Conservation (phyloP, 1,139 yeast genomes). For the Suhomyces atakaporum region DNA sequence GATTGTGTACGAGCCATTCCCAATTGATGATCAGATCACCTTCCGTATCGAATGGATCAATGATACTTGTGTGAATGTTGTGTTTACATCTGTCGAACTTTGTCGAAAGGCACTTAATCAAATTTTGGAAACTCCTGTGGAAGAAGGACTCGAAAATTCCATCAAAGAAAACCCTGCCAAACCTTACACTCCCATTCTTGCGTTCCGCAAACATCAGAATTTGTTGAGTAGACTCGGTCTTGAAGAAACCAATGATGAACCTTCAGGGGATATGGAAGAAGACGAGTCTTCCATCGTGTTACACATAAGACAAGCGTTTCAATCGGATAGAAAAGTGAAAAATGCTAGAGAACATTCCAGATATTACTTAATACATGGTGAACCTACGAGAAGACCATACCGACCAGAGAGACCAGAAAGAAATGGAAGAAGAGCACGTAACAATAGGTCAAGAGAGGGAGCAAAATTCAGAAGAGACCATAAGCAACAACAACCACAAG, state of each 20-base stretch:
- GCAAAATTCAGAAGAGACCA: no score
- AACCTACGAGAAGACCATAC: constrained; percentile 51
- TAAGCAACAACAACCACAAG: constrained; percentile 2
- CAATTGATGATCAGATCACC: constrained; percentile 30
- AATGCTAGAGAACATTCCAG: constrained; percentile 63
- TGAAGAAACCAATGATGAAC: constrained; percentile 10
- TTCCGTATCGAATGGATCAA: constrained; percentile 71
- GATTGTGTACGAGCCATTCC: constrained; percentile 25
- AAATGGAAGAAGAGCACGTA: constrained; percentile 6
- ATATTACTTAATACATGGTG: constrained; percentile 73
- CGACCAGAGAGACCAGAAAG: constrained; percentile 26
- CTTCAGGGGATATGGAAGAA: constrained; percentile 39
- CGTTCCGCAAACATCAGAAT: constrained; percentile 36
- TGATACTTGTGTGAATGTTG: constrained; percentile 59
- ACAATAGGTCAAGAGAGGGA: constrained; percentile 11
- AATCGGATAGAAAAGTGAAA: constrained; percentile 57
- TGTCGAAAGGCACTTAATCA: constrained; percentile 40
- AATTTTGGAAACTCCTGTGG: constrained; percentile 5
- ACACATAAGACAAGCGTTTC: constrained; percentile 51
- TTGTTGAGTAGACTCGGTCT: constrained; percentile 36
- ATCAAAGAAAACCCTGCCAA: constrained; percentile 40
- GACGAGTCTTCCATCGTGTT: constrained; percentile 45
- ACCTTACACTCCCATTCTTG: constrained; percentile 40
- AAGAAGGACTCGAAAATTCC: constrained; percentile 20
- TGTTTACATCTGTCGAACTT: constrained; percentile 48